Evolutionary conservation across 768 basidiomycete species (phyloP).

Genomic region (Candolleomyces eurysporus): DNA sequence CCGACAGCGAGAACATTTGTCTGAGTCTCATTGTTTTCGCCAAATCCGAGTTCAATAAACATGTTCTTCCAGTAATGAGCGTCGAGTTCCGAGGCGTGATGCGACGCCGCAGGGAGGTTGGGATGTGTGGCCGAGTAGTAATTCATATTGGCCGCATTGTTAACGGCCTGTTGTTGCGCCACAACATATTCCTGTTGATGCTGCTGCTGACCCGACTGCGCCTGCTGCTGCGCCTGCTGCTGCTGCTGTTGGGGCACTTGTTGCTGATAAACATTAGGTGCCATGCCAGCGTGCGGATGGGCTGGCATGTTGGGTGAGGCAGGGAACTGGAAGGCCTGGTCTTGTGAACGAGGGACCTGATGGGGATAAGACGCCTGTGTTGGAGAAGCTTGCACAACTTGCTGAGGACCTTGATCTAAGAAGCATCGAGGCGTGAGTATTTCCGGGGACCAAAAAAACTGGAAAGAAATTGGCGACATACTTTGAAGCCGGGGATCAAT

Average conservation of each 20-base stretch:
- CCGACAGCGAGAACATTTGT: conserved; percentile 20
- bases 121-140: conserved; percentile 19
- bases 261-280: conserved; percentile 13
- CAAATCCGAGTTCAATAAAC: conserved; percentile 72
- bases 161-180: conserved; percentile 9
- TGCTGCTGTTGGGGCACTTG: conserved; percentile 3
- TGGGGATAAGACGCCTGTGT: conserved; percentile 32
- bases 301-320: conserved; percentile 35
- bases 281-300: conserved; percentile 25
- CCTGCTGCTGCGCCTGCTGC: conserved; percentile 4
- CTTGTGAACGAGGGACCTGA: conserved; percentile 23
- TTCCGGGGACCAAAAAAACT: conserved; percentile 9
- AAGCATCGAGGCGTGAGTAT: conserved; percentile 11
- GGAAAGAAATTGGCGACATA: conserved; percentile 26
- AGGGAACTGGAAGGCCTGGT: conserved; percentile 42
- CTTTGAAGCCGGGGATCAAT: conserved; percentile 59
- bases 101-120: conserved; percentile 35
- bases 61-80: conserved; percentile 72
- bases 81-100: conserved; percentile 57
- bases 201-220: conserved; percentile 12
- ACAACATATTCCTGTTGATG: background rate
- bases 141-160: conserved; percentile 10
- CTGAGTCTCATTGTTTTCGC: conserved; percentile 40
- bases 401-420: conserved; percentile 21
- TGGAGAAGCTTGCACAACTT: conserved; percentile 24